phyloP scores from a whole-genome alignment of 2,329 filamentous ascomycete species.

The Leptodontidium sp. region DNA sequence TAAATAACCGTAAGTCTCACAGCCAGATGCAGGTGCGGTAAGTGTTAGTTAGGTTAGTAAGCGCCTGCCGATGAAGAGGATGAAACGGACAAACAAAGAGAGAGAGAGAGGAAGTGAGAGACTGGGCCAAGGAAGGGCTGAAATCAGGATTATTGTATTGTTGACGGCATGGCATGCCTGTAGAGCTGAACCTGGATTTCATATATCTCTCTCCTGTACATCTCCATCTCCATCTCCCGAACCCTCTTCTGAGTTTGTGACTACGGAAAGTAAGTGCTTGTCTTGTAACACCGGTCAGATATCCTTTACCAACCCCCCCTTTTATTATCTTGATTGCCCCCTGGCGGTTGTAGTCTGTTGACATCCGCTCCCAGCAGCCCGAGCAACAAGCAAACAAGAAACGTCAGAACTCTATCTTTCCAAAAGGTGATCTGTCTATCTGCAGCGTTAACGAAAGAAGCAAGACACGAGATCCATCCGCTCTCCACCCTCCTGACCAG shows the following conservation, averaged over 20 bases:
- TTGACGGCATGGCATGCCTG: constrained; percentile 7
- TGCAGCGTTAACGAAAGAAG: neutral
- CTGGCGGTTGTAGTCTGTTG: neutral
- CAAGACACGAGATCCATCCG: neutral
- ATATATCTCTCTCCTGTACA: neutral
- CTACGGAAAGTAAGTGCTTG: no score
- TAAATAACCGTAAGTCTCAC: neutral
- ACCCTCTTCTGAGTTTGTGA: neutral
- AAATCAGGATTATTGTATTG: constrained; percentile 15
- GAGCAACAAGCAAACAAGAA: constrained; percentile 1
- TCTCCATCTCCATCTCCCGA: neutral
- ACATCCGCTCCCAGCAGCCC: neutral
- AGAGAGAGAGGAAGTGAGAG: neutral
- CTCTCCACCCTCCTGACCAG: neutral
- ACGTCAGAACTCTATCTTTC: neutral
- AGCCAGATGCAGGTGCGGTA: constrained; percentile 11
- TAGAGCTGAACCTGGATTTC: neutral
- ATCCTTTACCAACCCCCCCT: neutral
- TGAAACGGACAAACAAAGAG: neutral
- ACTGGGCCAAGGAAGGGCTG: neutral
- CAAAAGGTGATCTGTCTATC: neutral
- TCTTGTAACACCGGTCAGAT: neutral
- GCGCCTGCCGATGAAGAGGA: neutral
- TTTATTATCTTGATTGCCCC: neutral
- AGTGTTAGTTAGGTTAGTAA: neutral